Evolutionary conservation across 768 basidiomycete species (phyloP), one percentile per base, ranked within the genome.

Genomic region (Podaxis sp.): DNA sequence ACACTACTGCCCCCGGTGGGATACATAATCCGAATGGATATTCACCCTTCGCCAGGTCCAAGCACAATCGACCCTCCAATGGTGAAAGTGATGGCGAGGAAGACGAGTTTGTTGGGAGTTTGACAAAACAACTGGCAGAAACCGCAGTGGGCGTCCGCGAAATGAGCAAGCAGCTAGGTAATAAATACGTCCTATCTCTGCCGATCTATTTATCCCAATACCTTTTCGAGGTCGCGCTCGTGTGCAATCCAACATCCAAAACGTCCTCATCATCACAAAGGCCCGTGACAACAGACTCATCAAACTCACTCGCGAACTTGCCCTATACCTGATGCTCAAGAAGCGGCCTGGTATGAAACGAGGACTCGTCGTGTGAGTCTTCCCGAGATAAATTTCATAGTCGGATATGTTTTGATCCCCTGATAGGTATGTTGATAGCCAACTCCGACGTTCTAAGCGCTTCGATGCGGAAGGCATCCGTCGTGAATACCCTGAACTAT

Each of bases 81-180:
- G 69, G 68, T 15, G 67, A 73, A 60, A 72, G 71, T 64, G 75
- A 79, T 67, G 84, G 82, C 52, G 88, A 87, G 33, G 87, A 89
- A 30, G 88, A 92, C 24, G 88, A 87, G 51, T 87, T 85, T 65
- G 84, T 83, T 0, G 84, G 85, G 48, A 96, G 89, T 72, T 75
- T 99, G 69, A 99, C 97, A 5, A 89, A 85, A 71, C 93, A 95
- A 68, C 82, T 99, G 13, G 97, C 96, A 7, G 96, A 96, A 78
- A 99, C 97, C 19, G 97, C 97, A 17, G 93, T 95, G 12, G 92
- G 95, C 42, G 97, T 99, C 11, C 84, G 97, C 53, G 97, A 99
- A 77, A 96, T 98, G 95, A 96, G 95, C 85, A 96, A 96, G 75
- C 93, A 96, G 74, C 88, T 99, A 17, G 97, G 96, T 94, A 68